Evolutionary conservation across 1,284 basidiomycete genomes (phyloP).

Genomic region (Quambalaria eucalypti): DNA sequence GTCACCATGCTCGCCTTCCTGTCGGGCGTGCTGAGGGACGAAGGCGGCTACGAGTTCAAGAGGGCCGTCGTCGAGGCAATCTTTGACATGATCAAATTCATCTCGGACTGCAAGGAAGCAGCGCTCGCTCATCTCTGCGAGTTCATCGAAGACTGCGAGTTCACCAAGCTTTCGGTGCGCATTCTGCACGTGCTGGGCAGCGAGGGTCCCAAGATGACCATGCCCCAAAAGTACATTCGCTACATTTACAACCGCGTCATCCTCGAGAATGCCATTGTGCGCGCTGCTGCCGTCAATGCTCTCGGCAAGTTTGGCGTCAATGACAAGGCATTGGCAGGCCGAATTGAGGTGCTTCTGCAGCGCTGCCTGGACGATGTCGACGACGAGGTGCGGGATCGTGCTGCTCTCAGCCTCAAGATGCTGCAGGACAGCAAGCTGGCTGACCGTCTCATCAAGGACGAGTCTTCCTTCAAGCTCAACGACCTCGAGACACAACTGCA

Average conservation of each 20-base stretch:
- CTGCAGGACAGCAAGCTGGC: slow-evolving; percentile 72
- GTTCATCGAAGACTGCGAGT: slow-evolving; percentile 99
- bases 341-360: slow-evolving; percentile 60
- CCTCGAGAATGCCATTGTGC: slow-evolving; percentile 92
- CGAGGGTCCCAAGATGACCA: slow-evolving; percentile 87
- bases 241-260: slow-evolving; percentile 99
- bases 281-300: slow-evolving; percentile 88
- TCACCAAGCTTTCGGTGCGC: slow-evolving; percentile 95
- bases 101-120: slow-evolving; percentile 73
- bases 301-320: slow-evolving; percentile 91
- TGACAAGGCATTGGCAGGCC: slow-evolving; percentile 70
- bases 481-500: slow-evolving; percentile 35
- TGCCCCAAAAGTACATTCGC: slow-evolving; percentile 96
- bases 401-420: slow-evolving; percentile 72
- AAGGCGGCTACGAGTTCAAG: slow-evolving; percentile 99
- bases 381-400: slow-evolving; percentile 96
- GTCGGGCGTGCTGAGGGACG: slow-evolving; percentile 50
- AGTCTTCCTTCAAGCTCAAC: slow-evolving; percentile 51
- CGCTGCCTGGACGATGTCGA: slow-evolving; percentile 97
- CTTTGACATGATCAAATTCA: slow-evolving; percentile 99
- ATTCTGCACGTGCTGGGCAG: slow-evolving; percentile 89
- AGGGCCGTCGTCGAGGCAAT: slow-evolving; percentile 97
- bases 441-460: slow-evolving; percentile 80
- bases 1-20: slow-evolving; percentile 56
- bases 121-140: slow-evolving; percentile 98